A percentile compares a stretch with the other conserved stretches of the same genome.
phyloP scores from a whole-genome alignment of 148 eudicot genomes.

The Bassia scoparia region DNA sequence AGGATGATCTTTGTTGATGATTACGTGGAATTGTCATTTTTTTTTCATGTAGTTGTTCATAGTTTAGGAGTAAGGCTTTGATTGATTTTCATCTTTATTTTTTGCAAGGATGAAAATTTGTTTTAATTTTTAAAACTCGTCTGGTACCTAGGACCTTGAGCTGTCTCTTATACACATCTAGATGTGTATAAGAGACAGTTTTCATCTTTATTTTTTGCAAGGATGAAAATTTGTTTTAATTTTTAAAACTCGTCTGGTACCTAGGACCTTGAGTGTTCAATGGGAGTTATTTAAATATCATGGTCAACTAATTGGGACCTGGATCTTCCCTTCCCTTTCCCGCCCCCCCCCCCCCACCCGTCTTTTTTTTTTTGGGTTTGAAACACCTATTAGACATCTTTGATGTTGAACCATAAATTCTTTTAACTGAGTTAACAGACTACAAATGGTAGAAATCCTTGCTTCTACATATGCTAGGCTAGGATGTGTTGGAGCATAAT shows the following conservation, averaged over 20 bases:
- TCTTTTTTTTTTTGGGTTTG: neutral
- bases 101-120: neutral
- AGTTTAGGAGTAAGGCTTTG: no score
- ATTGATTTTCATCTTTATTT: neutral
- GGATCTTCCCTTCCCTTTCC: neutral
- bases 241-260: neutral
- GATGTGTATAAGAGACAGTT: no score
- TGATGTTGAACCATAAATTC: no score
- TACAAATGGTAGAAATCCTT: no score
- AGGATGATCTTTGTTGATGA: no score
- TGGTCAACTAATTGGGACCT: neutral
- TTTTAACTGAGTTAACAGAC: no score
- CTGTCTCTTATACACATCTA: no score
- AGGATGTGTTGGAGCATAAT: neutral
- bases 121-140: neutral
- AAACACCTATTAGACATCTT: no score
- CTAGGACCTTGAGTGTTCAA: neutral
- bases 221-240: neutral
- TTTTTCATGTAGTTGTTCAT: no score
- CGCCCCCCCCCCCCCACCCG: neutral
- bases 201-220: neutral
- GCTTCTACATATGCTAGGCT: neutral
- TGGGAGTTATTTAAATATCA: neutral
- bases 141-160: neutral
- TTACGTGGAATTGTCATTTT: no score